Evolutionary conservation across 2,329 filamentous ascomycete genomes (phyloP), one percentile per base, ranked within the genome.

Genomic region (Colletotrichum spaethianum): DNA sequence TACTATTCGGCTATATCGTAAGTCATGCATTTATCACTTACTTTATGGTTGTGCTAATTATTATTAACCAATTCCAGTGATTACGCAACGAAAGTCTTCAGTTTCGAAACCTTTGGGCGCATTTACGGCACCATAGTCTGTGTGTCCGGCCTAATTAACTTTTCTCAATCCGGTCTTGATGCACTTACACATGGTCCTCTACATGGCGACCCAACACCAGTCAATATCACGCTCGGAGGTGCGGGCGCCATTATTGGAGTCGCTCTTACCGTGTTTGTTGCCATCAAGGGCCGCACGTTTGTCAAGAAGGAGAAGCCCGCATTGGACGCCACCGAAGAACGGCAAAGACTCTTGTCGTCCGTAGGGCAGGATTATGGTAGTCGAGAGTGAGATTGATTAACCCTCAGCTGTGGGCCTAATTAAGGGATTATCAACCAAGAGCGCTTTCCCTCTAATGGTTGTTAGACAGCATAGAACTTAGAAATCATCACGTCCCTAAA

Each of bases 21-120:
- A 80, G 83, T 80, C 8, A 9, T n/a, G 9, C 66, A 7, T 20
- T 31, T 31, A n/a, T 38, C 28, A 31, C 18, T 11, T 26, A 1
- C 9, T 5, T 18, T 20, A 16, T 5, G 2, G 16, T 1, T 9
- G 2, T 18, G 12, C 7, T 0, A 9, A 55, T 38, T 14, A 7
- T 2, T 28, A 4, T 26, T 65, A 3, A 65, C 3, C 3, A 12
- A 1, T 1, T n/a, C 18, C 9, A 86, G 84, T 5, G 93, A 94
- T 80, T 95, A 94, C 78, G 87, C 91, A 0, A 92, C 92, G n/a
- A 94, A 94, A 78, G 92, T 94, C 2, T 95, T 95, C 75, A 93
- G 93, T 3, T 94, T 94, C 78, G 87, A 89, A n/a, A 94, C 93
- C 0, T 95, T 95, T 73, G 93, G 93, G 14, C 93, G 93, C 72